Percentiles rank a stretch among this genome's conserved stretches.
Conservation (phyloP, 805 yeast genomes). For the Schwanniomyces vanrijiae region DNA sequence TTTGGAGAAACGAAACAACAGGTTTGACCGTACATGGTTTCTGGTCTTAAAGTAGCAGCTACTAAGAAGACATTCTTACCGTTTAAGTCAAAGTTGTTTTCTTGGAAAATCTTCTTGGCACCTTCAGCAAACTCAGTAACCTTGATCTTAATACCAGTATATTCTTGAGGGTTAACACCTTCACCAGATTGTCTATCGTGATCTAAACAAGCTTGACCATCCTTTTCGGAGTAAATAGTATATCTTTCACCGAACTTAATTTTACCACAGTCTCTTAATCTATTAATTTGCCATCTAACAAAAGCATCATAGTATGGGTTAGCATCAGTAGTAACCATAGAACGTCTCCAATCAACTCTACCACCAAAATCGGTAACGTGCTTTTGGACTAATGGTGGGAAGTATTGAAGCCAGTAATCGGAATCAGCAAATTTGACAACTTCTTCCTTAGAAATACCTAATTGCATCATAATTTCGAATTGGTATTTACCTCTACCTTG, state of each 20-base stretch:
- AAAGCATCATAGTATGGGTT: conserved; percentile 95
- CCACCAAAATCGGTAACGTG: conserved; percentile 86
- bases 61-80: conserved; percentile 75
- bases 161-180: conserved; percentile 96
- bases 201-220: conserved; percentile 99
- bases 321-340: conserved; percentile 90
- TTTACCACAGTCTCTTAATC: conserved; percentile 80
- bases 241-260: conserved; percentile 98
- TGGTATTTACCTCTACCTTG: conserved; percentile 93
- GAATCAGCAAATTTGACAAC: conserved; percentile 89
- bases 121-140: conserved; percentile 57
- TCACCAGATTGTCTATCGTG: conserved; percentile 98
- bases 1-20: conserved; percentile 97
- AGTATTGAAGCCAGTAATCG: conserved; percentile 83
- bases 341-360: conserved; percentile 97
- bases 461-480: conserved; percentile 93
- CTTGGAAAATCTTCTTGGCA: conserved; percentile 55
- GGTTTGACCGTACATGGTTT: conserved; percentile 98
- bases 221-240: conserved; percentile 95
- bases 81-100: conserved; percentile 44
- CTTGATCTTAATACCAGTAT: conserved; percentile 86
- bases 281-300: conserved; percentile 94
- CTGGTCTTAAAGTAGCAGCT: conserved; percentile 98
- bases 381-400: conserved; percentile 84
- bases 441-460: conserved; percentile 83